Evolutionary conservation across 768 basidiomycete genomes (phyloP).

Genomic region (Thelephora aurantiotincta): DNA sequence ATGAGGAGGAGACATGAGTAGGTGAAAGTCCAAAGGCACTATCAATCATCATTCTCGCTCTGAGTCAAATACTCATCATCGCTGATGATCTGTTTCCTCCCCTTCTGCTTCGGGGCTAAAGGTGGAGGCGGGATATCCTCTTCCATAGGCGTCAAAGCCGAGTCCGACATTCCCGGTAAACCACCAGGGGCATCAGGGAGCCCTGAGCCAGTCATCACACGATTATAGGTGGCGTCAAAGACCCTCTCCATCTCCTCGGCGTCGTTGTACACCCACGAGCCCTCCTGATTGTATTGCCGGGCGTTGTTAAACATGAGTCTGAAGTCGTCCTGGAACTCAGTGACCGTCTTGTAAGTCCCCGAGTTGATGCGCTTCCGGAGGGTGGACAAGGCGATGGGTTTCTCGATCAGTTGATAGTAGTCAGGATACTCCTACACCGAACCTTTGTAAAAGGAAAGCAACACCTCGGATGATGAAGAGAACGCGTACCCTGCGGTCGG

Average conservation of each 20-base stretch:
- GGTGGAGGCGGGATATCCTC: conserved; percentile 58
- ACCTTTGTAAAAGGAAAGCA: conserved; percentile 8
- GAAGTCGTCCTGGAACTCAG: conserved; percentile 67
- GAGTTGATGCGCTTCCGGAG: conserved; percentile 66
- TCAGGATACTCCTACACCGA: conserved; percentile 66
- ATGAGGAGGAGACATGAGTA: conserved; percentile 1
- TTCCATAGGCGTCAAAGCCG: conserved; percentile 69
- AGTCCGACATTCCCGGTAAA: conserved; percentile 34
- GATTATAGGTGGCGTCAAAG: conserved; percentile 59
- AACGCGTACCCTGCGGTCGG: conserved; percentile 50
- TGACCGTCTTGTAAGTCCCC: conserved; percentile 60
- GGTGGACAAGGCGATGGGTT: conserved; percentile 78
- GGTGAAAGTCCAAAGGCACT: too few relatives aligned
- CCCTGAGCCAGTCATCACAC: conserved; percentile 49
- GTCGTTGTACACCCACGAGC: conserved; percentile 88
- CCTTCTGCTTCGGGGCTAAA: conserved; percentile 29
- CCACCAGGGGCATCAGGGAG: conserved; percentile 52
- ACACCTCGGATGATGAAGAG: background rate
- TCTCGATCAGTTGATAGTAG: conserved; percentile 79
- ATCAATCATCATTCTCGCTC: conserved; percentile 50
- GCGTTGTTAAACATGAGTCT: conserved; percentile 91
- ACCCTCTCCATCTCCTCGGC: conserved; percentile 91
- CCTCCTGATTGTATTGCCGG: conserved; percentile 86
- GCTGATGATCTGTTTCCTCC: conserved; percentile 62
- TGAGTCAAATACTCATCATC: conserved; percentile 54